Conservation (phyloP, 768 basidiomycete genomes). For the Termitomyces sp. region DNA sequence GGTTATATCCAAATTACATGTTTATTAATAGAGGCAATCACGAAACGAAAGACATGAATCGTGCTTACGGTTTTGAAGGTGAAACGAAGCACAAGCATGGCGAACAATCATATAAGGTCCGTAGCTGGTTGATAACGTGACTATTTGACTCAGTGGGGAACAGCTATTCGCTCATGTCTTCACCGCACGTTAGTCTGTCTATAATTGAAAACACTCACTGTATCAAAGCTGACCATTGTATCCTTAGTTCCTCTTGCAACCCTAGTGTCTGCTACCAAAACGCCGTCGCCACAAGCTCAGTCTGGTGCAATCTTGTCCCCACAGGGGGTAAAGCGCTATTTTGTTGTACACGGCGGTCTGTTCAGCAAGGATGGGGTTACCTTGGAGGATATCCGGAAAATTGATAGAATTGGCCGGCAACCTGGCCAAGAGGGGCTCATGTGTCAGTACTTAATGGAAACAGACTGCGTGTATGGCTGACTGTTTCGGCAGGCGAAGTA, state of each 20-base stretch:
- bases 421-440: slow-evolving; percentile 94
- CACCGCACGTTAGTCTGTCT: slow-evolving; percentile 66
- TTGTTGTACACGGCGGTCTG: slow-evolving; percentile 93
- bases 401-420: slow-evolving; percentile 82
- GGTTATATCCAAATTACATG: slow-evolving; percentile 87
- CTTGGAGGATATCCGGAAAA: slow-evolving; percentile 85
- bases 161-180: slow-evolving; percentile 93
- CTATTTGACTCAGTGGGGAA: neutral
- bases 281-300: slow-evolving; percentile 32
- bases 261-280: slow-evolving; percentile 70
- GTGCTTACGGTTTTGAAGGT: slow-evolving; percentile 89
- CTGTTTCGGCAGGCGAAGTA: slow-evolving; percentile 54
- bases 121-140: slow-evolving; percentile 1
- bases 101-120: slow-evolving; percentile 88
- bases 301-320: slow-evolving; percentile 69
- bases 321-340: slow-evolving; percentile 81
- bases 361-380: slow-evolving; percentile 96
- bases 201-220: neutral
- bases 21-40: slow-evolving; percentile 97
- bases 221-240: neutral
- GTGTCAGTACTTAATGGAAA: slow-evolving; percentile 50
- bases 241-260: slow-evolving; percentile 85
- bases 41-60: slow-evolving; percentile 96
- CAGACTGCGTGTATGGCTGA: neutral
- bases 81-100: slow-evolving; percentile 97